A percentile compares a stretch with the other conserved stretches of the same genome.
These are phyloP conservation scores for Suillus alpinus DNA, from an alignment of 768 basidiomycete genomes.

Conservation along the genomic window DNA sequence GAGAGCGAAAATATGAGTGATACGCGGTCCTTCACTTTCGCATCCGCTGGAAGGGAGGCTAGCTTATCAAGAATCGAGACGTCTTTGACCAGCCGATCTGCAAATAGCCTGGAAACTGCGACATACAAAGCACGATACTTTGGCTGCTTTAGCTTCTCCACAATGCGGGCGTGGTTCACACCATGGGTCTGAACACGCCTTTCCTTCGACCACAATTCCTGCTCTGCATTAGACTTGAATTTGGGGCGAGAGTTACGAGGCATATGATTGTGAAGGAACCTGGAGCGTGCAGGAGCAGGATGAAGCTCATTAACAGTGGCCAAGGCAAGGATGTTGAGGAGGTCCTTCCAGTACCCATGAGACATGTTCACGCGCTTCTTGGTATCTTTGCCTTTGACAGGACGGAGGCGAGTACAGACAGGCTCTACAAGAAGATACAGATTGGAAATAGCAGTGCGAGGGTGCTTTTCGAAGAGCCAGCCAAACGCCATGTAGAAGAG, in stretches of 20 bases:
- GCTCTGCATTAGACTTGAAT: constrained; percentile 19
- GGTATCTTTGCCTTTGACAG: constrained; percentile 24
- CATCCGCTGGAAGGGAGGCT: constrained; percentile 30
- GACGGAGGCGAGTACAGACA: constrained; percentile 34
- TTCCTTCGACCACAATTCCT: constrained; percentile 20
- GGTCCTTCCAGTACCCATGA: constrained; percentile 78
- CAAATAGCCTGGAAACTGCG: constrained; percentile 59
- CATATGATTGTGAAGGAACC: constrained; percentile 26
- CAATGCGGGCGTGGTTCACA: constrained; percentile 35
- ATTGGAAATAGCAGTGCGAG: constrained; percentile 65
- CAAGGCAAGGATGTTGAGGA: constrained; percentile 65
- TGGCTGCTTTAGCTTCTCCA: constrained; percentile 41
- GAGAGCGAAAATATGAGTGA: constrained; percentile 34
- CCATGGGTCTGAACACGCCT: constrained; percentile 20
- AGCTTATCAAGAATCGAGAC: constrained; percentile 37
- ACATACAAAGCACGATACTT: constrained; percentile 64
- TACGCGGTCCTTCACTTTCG: constrained; percentile 17
- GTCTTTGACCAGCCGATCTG: constrained; percentile 50
- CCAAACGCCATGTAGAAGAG: constrained; percentile 64
- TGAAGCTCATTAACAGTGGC: constrained; percentile 51
- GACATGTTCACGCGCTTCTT: constrained; percentile 16
- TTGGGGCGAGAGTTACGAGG: constrained; percentile 24
- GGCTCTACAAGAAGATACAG: constrained; percentile 53
- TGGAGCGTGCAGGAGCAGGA: constrained; percentile 8
- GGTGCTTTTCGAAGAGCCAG: constrained; percentile 69